Conservation (phyloP, 805 yeast species). For the Millerozyma acaciae region DNA sequence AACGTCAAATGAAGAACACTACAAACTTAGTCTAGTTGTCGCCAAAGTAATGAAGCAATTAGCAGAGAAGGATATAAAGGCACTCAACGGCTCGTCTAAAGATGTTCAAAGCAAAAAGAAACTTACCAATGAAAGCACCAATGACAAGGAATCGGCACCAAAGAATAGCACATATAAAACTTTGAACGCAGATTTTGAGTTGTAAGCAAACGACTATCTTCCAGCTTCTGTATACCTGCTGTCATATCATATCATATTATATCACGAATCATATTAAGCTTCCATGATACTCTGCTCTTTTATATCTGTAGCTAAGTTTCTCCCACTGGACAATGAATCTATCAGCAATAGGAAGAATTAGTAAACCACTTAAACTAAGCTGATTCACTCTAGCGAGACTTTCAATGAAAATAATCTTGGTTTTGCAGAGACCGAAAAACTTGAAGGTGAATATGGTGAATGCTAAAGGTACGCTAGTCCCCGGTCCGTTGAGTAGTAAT, state of each 20-base stretch:
- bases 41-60: slow-evolving; percentile 50
- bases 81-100: slow-evolving; percentile 2
- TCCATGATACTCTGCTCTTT: slow-evolving; percentile 72
- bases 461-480: slow-evolving; percentile 70
- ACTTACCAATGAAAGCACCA: slow-evolving; percentile 1
- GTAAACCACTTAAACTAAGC: slow-evolving; percentile 71
- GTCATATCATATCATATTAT: too few relatives aligned
- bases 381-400: slow-evolving; percentile 76
- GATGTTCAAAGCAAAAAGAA: neutral
- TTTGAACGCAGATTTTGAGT: slow-evolving; percentile 13
- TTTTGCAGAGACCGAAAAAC: slow-evolving; percentile 40
- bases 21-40: slow-evolving; percentile 48
- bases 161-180: slow-evolving; percentile 9
- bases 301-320: slow-evolving; percentile 46
- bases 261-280: slow-evolving; percentile 62
- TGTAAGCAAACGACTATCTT: too few relatives aligned
- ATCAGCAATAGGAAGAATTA: slow-evolving; percentile 68
- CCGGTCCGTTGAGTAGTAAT: slow-evolving; percentile 74
- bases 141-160: neutral
- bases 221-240: neutral
- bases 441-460: slow-evolving; percentile 51
- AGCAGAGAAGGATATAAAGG: slow-evolving; percentile 37
- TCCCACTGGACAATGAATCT: slow-evolving; percentile 91
- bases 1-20: slow-evolving; percentile 38
- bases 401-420: slow-evolving; percentile 75